Conservation (phyloP, 163 green algal species). For the Chlorella variabilis region DNA sequence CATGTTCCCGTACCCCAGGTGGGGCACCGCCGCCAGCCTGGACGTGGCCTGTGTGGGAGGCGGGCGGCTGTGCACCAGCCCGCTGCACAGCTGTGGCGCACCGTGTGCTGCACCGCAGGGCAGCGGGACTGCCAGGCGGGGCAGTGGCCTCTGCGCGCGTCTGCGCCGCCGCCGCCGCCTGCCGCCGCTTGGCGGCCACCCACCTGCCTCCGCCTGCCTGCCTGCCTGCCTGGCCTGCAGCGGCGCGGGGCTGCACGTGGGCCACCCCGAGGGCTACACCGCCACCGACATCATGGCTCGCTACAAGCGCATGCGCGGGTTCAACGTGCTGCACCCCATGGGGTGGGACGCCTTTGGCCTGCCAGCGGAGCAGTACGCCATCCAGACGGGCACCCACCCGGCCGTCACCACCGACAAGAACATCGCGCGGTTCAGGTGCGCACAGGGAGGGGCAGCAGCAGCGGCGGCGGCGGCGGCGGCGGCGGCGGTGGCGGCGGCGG, state of each 20-base stretch:
- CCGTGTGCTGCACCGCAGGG: too few species aligned
- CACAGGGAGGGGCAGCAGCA: neutral
- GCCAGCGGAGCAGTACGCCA: conserved; percentile 97
- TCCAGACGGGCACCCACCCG: conserved; percentile 98
- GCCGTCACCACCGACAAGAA: conserved; percentile 90
- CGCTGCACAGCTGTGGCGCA: too few species aligned
- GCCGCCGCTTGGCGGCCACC: too few species aligned
- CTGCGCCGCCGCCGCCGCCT: too few species aligned
- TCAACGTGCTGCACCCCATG: conserved; percentile 99
- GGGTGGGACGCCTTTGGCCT: conserved; percentile 99
- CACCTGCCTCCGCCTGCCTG: neutral
- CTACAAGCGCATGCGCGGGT: conserved; percentile 96
- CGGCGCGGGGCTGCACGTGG: conserved; percentile 95
- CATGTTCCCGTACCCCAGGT: conserved; percentile 99
- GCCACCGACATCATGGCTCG: conserved; percentile 97
- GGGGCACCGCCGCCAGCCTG: neutral
- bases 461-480: neutral
- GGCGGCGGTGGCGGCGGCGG: too few species aligned
- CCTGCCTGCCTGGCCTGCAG: conserved; percentile 46
- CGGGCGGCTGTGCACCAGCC: neutral
- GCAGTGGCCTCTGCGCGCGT: too few species aligned
- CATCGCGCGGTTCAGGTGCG: conserved; percentile 83
- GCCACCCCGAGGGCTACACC: conserved; percentile 98
- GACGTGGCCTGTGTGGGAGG: neutral
- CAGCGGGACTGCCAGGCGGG: too few species aligned